Base-by-base conservation (phyloP, 345 rosid species). In the Eucalyptus coolabah region DNA sequence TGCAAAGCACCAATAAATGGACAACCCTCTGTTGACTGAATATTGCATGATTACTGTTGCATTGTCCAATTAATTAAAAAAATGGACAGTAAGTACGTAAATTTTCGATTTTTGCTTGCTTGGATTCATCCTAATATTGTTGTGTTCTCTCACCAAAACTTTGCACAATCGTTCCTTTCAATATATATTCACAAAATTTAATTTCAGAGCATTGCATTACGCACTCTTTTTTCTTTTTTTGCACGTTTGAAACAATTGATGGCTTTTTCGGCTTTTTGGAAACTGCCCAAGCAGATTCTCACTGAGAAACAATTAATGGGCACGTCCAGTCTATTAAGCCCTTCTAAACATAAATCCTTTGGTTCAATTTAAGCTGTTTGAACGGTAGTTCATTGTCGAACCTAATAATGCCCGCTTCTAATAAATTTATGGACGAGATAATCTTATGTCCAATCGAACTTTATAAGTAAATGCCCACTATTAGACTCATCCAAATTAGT, bases 341-440 rank as follows among this genome's bases (percentile, higher is more conserved):
- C 13, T 37, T 40, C 1, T 72, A 19, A 72, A 18, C 2, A 19
- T 72, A 34, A 72, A 37, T 77, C 28, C 2, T 19, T 72, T 5
- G 28, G 15, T 4, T 72, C 16, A 6, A 21, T 37, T 69, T 72
- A 19, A 72, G 8, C 26, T 0, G 1, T 37, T 1, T 2, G 0
- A 19, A 11, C 13, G 0, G 26, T 3, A 19, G 1, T 18, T 5
- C 8, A 21, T 1, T 5, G 7, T 3, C 13, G 0, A 69, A 37
- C 81, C 42, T 69, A 69, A 17, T 5, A 32, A 69, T 3, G 21
- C 13, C 8, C 2, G 0, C 44, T 0, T 69, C 81, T 34, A 34
- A 34, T 34, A 17, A 18, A 34, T 18, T 1, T 69, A 34, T 65
- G 12, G 21, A 16, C 1, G 6, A 65, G 77, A 65, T 16, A 13